Percentiles rank a stretch among this genome's conserved stretches.
phyloP scores from a whole-genome alignment of 768 basidiomycete genomes.

The Kwoniella europaea region DNA sequence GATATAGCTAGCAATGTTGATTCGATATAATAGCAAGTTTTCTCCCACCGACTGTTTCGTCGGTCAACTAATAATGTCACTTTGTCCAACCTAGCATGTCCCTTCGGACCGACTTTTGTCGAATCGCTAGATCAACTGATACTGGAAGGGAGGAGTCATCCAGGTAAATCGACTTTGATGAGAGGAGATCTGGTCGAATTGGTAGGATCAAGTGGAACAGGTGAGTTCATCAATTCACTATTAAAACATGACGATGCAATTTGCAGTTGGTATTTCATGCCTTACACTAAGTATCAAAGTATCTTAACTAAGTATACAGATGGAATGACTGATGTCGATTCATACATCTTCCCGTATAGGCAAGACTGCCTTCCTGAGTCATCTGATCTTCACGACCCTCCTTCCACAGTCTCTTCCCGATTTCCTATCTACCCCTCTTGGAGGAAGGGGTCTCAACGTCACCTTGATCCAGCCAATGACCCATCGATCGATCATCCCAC shows the following conservation, averaged over 20 bases:
- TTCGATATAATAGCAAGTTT: constrained; percentile 41
- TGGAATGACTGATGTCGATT: background rate
- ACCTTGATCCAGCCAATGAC: constrained; percentile 29
- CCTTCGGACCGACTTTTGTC: constrained; percentile 46
- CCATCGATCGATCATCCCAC: constrained; percentile 26
- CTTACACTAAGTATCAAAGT: too few relatives aligned
- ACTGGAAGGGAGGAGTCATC: constrained; percentile 34
- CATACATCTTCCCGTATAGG: constrained; percentile 24
- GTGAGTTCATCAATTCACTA: constrained; percentile 20
- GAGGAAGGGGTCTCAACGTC: constrained; percentile 30
- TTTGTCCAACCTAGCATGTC: constrained; percentile 26
- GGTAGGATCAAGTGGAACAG: constrained; percentile 43
- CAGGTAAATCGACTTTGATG: constrained; percentile 39
- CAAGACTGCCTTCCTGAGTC: constrained; percentile 43
- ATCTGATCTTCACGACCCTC: constrained; percentile 44
- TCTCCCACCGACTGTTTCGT: background rate
- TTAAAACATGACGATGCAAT: too few relatives aligned
- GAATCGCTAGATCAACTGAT: constrained; percentile 39
- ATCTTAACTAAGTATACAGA: background rate
- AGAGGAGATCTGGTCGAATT: constrained; percentile 49
- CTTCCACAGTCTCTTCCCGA: constrained; percentile 30
- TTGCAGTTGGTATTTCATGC: too few relatives aligned
- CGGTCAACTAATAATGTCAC: too few relatives aligned
- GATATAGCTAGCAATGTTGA: constrained; percentile 32
- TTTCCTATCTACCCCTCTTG: constrained; percentile 28